Conservation (phyloP, 2,329 filamentous ascomycete species). For the Trichoderma sp. region DNA sequence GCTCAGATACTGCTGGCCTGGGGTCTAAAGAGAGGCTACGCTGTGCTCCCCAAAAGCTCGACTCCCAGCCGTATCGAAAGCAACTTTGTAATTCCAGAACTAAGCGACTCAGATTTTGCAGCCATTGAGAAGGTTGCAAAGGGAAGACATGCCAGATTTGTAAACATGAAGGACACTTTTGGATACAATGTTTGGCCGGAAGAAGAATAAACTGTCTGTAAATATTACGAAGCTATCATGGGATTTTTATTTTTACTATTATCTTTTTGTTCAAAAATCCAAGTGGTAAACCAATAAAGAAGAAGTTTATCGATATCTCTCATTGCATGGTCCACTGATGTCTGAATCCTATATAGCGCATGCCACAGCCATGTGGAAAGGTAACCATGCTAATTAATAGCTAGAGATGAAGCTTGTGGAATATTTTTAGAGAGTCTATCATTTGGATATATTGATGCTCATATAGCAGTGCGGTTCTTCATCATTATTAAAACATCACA, state of each 20-base stretch:
- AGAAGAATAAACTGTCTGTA: not conserved
- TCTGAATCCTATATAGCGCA: not conserved
- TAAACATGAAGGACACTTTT: constrained; percentile 13
- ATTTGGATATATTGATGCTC: too few species aligned
- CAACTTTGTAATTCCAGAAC: constrained; percentile 55
- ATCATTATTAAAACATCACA: too few species aligned
- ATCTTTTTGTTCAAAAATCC: not conserved
- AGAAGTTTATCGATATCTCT: not conserved
- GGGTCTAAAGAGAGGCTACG: constrained; percentile 79
- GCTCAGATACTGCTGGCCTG: constrained; percentile 73
- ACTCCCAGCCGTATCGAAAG: constrained; percentile 70
- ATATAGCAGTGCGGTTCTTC: too few species aligned
- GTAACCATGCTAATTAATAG: not conserved
- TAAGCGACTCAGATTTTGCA: not conserved
- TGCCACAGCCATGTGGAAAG: not conserved
- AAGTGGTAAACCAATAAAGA: rapidly evolving
- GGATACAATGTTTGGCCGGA: constrained; percentile 11
- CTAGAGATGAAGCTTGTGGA: not conserved
- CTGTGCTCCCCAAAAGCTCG: constrained; percentile 83
- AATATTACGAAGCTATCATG: not conserved
- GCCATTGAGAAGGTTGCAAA: constrained; percentile 9
- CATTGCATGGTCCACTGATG: not conserved
- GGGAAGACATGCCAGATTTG: not conserved
- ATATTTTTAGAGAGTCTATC: too few species aligned
- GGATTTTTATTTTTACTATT: not conserved